These are phyloP conservation scores for Jamesozyma jinghongensis DNA, from an alignment of 805 yeast genomes.

Conservation along the genomic window DNA sequence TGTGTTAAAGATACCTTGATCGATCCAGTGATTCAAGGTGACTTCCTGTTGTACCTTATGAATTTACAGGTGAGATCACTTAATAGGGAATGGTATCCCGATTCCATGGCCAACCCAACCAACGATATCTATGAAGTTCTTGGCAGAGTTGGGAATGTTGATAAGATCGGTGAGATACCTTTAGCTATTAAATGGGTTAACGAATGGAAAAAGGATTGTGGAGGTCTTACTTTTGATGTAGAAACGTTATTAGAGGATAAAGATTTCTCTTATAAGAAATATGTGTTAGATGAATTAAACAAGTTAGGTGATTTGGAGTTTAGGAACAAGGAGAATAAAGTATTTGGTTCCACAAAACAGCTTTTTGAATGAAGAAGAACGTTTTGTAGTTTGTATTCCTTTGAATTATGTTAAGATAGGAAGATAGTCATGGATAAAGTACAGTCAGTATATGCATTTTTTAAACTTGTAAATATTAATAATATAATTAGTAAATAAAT, in stretches of 20 bases:
- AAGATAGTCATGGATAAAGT: not conserved
- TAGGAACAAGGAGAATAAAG: not conserved
- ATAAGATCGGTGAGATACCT: slow-evolving; percentile 52
- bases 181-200: slow-evolving; percentile 58
- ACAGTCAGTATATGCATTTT: not conserved
- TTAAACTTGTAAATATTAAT: slow-evolving; percentile 1
- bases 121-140: slow-evolving; percentile 57
- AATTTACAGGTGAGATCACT: slow-evolving; percentile 43
- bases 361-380: not conserved
- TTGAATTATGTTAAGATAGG: not conserved
- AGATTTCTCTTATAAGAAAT: slow-evolving; percentile 15
- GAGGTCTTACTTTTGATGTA: slow-evolving; percentile 23
- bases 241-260: slow-evolving; percentile 14
- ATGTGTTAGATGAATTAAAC: slow-evolving; percentile 6
- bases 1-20: slow-evolving; percentile 60
- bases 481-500: not conserved
- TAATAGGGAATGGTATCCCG: slow-evolving; percentile 10
- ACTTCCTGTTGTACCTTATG: slow-evolving; percentile 65
- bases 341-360: slow-evolving; percentile 1
- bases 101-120: slow-evolving; percentile 43
- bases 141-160: slow-evolving; percentile 31
- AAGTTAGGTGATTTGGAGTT: slow-evolving; percentile 6
- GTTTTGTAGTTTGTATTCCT: not conserved
- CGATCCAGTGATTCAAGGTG: slow-evolving; percentile 82
- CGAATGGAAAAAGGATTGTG: slow-evolving; percentile 48